Percentiles rank a stretch among this genome's conserved stretches.
Conservation (phyloP, 2,329 filamentous ascomycete species). For the Colletotrichum phormii region DNA sequence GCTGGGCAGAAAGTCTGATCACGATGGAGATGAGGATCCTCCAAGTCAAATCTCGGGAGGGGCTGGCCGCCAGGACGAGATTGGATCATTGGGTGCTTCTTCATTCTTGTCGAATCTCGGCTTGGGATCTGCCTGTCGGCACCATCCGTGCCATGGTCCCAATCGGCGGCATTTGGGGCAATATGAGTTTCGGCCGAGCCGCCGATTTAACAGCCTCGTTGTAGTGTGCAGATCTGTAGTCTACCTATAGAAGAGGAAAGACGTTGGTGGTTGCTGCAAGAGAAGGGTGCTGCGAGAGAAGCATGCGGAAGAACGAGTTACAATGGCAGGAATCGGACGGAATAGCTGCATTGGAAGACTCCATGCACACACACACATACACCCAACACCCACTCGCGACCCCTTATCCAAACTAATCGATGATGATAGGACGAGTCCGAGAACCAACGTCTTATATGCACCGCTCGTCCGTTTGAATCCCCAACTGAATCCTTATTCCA, state of each 20-base stretch:
- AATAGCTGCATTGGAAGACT: background rate
- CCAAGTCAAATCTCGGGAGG: background rate
- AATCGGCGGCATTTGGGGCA: conserved; percentile 9
- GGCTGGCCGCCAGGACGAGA: no score
- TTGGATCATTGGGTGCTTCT: background rate
- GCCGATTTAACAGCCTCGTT: background rate
- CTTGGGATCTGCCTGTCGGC: conserved; percentile 13
- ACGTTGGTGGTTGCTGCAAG: no score
- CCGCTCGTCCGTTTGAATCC: background rate
- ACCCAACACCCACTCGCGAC: background rate
- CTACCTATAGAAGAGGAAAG: background rate
- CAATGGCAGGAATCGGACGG: background rate
- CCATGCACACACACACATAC: background rate
- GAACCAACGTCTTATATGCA: conserved; percentile 4
- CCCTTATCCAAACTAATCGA: background rate
- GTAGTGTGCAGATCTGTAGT: background rate
- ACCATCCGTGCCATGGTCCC: conserved; percentile 3
- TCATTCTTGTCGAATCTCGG: background rate
- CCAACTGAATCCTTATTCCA: background rate
- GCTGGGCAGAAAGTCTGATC: background rate
- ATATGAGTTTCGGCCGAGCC: conserved; percentile 16
- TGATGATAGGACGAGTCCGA: conserved; percentile 26
- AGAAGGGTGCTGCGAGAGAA: background rate
- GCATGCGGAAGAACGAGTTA: background rate
- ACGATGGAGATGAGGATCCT: background rate